phyloP scores from a whole-genome alignment of 176 grass and related monocot genomes.

The Avena atlantica region DNA sequence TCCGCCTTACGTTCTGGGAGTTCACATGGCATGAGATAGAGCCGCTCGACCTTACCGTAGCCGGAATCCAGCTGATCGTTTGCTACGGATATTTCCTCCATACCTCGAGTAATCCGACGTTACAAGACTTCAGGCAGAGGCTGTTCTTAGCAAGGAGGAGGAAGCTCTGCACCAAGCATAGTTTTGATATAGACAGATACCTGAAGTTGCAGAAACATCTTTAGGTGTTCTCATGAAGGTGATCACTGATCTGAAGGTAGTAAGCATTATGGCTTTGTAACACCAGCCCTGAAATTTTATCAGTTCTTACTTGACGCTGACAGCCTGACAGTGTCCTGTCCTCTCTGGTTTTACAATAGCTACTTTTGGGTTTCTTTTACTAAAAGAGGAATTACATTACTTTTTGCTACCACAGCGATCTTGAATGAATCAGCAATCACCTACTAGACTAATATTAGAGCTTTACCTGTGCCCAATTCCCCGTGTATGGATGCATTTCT shows the following conservation, averaged over 20 bases:
- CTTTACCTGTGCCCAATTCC: not conserved
- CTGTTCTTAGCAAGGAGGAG: constrained; percentile 56
- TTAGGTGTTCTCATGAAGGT: constrained; percentile 42
- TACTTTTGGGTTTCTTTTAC: not conserved
- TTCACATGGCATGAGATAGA: constrained; percentile 66
- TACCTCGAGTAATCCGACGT: constrained; percentile 63
- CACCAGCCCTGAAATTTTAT: not conserved
- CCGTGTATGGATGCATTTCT: not conserved
- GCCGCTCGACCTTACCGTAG: constrained; percentile 50
- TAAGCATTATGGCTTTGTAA: constrained; percentile 22
- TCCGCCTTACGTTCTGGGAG: constrained; percentile 67
- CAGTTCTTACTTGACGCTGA: not conserved
- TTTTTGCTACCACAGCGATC: not conserved
- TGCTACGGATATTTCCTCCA: constrained; percentile 68
- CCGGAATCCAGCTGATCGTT: constrained; percentile 43
- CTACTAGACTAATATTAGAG: not conserved
- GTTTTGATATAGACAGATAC: constrained; percentile 59
- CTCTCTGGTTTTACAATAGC: not conserved
- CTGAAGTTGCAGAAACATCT: constrained; percentile 58
- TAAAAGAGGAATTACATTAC: not conserved
- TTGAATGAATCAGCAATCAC: constrained; percentile 1
- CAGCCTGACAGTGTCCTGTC: not conserved
- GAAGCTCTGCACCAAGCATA: constrained; percentile 35
- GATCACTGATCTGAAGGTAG: not conserved
- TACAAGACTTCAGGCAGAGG: constrained; percentile 56